Base-by-base conservation (phyloP, 768 basidiomycete species). In the Tubosaeta sp. region DNA sequence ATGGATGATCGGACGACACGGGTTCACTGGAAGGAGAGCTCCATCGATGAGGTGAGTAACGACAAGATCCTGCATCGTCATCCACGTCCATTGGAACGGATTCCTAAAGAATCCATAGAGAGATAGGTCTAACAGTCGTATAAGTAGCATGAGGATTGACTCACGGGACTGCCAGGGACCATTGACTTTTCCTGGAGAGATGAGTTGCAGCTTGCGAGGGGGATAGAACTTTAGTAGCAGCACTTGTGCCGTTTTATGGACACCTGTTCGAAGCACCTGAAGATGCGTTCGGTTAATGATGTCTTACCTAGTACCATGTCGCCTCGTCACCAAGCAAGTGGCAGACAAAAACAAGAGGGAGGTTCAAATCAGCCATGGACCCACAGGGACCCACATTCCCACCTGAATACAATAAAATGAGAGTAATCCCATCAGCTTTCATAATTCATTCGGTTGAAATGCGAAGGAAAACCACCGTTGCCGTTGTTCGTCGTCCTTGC, bases 341-440 rank as follows among this genome's bases (percentile, higher is more conserved):
- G 35, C 27, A 43, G 38, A 57, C 53, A 63, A 63, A 51, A 55
- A 60, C 51, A 57, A 58, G 46, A 44, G 22, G 32, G 46, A 50
- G 14, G 25, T 17, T 26, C n/a, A n/a, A n/a, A 35, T 31, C 8
- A 35, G 32, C 17, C 43, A 25, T 42, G 63, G 59, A 58, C 59
- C 64, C 10, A 66, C 61, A 58, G 17, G 52, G 64, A 55, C 61
- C 61, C 51, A 63, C 63, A 60, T 1, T 6, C 35, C 44, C 27
- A 60, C 58, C 47, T 45, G 42, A 54, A 42, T 43, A 64, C 51
- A 66, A 64, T 49, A 56, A 49, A 39, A 14, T 29, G 29, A 47
- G 35, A 12, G 35, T 16, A 14, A 48, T 41, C 12, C 27, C 35
- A 17, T 45, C 43, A 16, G 41, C 43, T 34, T n/a, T 51, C 50